These are phyloP conservation scores for Geotrichum citri-aurantii DNA, from an alignment of 1,139 yeast genomes.

Conservation along the genomic window DNA sequence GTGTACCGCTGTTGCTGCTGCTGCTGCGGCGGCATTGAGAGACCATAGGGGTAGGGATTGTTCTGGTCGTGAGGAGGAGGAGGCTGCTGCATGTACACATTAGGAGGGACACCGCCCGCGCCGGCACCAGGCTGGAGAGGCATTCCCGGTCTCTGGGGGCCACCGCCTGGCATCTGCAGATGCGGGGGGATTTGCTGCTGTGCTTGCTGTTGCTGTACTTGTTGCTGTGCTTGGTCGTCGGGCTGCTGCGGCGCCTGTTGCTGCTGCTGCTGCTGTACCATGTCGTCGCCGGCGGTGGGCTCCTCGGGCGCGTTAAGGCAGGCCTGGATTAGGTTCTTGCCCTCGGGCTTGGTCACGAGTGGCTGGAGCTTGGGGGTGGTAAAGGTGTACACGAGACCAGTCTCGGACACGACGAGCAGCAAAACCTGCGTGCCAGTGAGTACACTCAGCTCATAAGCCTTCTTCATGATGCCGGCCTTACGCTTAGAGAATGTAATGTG, in stretches of 20 bases:
- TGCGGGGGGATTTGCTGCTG: slow-evolving; percentile 3
- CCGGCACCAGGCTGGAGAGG: neutral
- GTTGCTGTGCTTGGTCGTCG: slow-evolving; percentile 35
- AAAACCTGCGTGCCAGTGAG: slow-evolving; percentile 96
- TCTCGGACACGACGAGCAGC: slow-evolving; percentile 88
- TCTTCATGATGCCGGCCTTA: slow-evolving; percentile 97
- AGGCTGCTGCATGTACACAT: slow-evolving; percentile 1
- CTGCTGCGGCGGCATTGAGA: slow-evolving; percentile 7
- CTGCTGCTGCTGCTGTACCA: slow-evolving; percentile 4
- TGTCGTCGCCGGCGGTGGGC: slow-evolving; percentile 1
- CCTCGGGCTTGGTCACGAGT: slow-evolving; percentile 92
- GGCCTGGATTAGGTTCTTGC: slow-evolving; percentile 92
- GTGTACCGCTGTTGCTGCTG: neutral
- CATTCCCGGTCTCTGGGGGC: neutral
- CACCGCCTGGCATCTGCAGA: neutral
- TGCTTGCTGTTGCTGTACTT: neutral
- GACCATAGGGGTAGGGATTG: slow-evolving; percentile 1
- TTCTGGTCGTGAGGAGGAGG: slow-evolving; percentile 1
- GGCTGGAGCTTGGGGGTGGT: slow-evolving; percentile 98
- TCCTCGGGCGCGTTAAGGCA: slow-evolving; percentile 45
- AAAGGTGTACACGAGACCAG: slow-evolving; percentile 97
- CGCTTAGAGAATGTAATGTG: slow-evolving; percentile 96
- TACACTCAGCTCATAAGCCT: slow-evolving; percentile 93
- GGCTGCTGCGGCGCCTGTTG: slow-evolving; percentile 59
- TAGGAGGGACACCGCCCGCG: slow-evolving; percentile 1